Evolutionary conservation across 768 basidiomycete genomes (phyloP).

Genomic region (Gyrodon lividus): DNA sequence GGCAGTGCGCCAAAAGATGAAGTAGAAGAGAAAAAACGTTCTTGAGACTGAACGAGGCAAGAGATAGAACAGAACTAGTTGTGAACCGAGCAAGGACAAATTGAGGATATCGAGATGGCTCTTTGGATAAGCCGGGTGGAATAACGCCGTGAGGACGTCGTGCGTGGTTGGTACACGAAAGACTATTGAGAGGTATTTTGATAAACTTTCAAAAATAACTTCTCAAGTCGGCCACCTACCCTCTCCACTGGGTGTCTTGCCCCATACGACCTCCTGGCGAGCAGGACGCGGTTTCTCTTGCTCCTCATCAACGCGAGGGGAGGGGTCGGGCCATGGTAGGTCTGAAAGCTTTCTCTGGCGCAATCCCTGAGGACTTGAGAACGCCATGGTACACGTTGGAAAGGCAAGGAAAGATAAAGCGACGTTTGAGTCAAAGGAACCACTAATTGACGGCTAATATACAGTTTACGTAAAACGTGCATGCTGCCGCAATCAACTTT

Average conservation of each 20-base stretch:
- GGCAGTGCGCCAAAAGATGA: slow-evolving; percentile 88
- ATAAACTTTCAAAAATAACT: slow-evolving; percentile 1
- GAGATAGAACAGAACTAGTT: slow-evolving; percentile 68
- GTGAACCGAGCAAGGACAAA: slow-evolving; percentile 72
- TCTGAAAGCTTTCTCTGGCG: slow-evolving; percentile 20
- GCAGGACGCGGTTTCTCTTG: slow-evolving; percentile 11
- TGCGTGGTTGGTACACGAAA: slow-evolving; percentile 93
- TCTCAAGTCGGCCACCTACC: slow-evolving; percentile 42
- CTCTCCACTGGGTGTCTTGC: slow-evolving; percentile 79
- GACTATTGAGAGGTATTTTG: slow-evolving; percentile 45
- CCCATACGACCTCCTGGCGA: slow-evolving; percentile 74
- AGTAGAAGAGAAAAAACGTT: slow-evolving; percentile 84
- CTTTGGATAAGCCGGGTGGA: slow-evolving; percentile 80
- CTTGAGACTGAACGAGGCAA: slow-evolving; percentile 57
- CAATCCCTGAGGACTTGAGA: slow-evolving; percentile 20
- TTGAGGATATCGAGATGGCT: slow-evolving; percentile 88
- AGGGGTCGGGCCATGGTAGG: background rate
- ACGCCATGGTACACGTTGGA: slow-evolving; percentile 15
- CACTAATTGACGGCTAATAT: background rate
- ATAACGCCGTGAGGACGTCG: slow-evolving; percentile 82
- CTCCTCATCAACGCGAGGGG: slow-evolving; percentile 2
- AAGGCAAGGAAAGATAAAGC: background rate
- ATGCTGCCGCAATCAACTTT: background rate
- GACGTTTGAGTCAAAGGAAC: background rate
- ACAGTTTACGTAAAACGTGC: slow-evolving; percentile 5